Evolutionary conservation across 116 monocot genomes (phyloP).

Genomic region (Zostera marina): DNA sequence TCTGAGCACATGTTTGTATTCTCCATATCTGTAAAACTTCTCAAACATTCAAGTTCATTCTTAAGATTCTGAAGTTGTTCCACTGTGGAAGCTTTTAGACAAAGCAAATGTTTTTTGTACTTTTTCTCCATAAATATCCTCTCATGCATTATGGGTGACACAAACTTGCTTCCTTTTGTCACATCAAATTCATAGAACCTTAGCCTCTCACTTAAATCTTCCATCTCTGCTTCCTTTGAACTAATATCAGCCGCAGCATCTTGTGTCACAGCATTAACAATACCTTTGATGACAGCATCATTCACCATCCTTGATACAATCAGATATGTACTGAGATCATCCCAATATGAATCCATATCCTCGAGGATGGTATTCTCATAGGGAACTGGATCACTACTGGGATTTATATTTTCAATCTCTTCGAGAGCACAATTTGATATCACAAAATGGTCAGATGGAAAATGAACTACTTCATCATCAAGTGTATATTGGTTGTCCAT

Average conservation of each 20-base stretch:
- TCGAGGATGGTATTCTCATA: constrained; percentile 53
- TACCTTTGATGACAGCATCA: constrained; percentile 60
- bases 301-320: constrained; percentile 54
- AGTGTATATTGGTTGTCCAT: constrained; percentile 9
- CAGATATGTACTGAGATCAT: constrained; percentile 57
- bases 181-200: constrained; percentile 10
- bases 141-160: not conserved
- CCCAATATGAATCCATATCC: constrained; percentile 61
- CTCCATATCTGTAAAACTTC: not conserved
- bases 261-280: constrained; percentile 44
- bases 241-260: constrained; percentile 41
- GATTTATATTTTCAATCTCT: constrained; percentile 14
- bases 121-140: constrained; percentile 1
- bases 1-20: not conserved
- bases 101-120: constrained; percentile 11
- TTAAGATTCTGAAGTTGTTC: constrained; percentile 44
- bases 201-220: constrained; percentile 22
- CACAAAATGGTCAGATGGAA: not conserved
- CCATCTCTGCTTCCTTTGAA: constrained; percentile 43
- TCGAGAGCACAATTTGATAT: constrained; percentile 15
- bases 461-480: constrained; percentile 11
- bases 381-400: constrained; percentile 22
- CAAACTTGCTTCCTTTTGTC: not conserved
- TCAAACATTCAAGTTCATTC: constrained; percentile 16
- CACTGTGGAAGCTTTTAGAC: constrained; percentile 28